These are phyloP conservation scores for Rhododendron henanense DNA, from an alignment of 148 eudicot species.

Conservation along the genomic window DNA sequence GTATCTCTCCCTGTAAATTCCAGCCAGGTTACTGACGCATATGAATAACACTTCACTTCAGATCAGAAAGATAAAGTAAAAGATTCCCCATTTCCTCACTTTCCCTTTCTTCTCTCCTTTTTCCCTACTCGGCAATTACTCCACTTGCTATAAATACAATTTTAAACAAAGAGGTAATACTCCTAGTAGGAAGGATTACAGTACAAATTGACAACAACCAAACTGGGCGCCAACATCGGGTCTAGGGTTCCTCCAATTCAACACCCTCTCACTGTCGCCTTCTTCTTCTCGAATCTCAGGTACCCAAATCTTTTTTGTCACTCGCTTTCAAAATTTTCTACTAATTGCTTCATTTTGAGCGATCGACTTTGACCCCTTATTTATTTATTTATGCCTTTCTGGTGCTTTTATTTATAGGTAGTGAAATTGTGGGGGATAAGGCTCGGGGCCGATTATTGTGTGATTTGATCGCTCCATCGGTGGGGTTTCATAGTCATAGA, in stretches of 20 bases:
- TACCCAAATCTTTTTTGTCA: neutral
- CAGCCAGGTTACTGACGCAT: too few species aligned
- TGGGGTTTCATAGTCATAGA: neutral
- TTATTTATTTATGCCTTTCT: neutral
- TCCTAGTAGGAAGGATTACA: too few species aligned
- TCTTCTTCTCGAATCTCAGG: neutral
- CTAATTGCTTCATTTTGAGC: neutral
- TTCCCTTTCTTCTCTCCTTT: too few species aligned
- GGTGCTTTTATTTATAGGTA: neutral
- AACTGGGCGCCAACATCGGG: conserved; percentile 23
- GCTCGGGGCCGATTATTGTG: neutral
- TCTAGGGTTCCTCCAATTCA: conserved; percentile 25
- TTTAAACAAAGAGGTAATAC: too few species aligned
- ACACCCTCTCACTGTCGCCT: neutral
- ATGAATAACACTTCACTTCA: too few species aligned
- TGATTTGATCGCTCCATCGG: conserved; percentile 1
- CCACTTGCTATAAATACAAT: too few species aligned
- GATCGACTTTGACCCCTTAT: neutral
- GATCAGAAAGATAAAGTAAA: too few species aligned
- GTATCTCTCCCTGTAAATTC: too few species aligned
- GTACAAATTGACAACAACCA: too few species aligned
- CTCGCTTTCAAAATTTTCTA: neutral
- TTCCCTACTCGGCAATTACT: too few species aligned
- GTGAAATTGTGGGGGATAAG: neutral
- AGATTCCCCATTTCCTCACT: too few species aligned